Percentiles rank a stretch among this genome's conserved stretches.
These are phyloP conservation scores for Paecilomyces sp. DNA, from an alignment of 2,329 filamentous ascomycete genomes.

Conservation along the genomic window DNA sequence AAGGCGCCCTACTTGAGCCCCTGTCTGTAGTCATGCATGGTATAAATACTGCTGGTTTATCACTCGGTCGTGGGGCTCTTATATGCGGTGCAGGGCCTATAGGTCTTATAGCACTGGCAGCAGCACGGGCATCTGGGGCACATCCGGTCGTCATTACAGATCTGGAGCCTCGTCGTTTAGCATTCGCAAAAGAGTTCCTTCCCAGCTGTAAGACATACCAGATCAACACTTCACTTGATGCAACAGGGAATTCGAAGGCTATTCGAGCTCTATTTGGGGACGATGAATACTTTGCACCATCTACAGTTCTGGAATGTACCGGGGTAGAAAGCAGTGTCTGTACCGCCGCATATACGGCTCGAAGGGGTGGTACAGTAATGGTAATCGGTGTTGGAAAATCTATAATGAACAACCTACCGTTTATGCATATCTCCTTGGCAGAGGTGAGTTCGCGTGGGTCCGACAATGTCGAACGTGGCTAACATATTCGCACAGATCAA, in stretches of 20 bases:
- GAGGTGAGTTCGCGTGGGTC: slow-evolving; percentile 29
- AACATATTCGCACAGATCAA: slow-evolving; percentile 45
- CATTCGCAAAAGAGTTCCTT: slow-evolving; percentile 52
- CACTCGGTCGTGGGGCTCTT: slow-evolving; percentile 48
- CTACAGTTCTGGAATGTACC: slow-evolving; percentile 58
- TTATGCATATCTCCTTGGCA: slow-evolving; percentile 58
- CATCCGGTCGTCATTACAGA: slow-evolving; percentile 60
- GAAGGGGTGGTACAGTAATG: slow-evolving; percentile 54
- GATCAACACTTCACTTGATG: slow-evolving; percentile 39
- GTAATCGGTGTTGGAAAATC: slow-evolving; percentile 58
- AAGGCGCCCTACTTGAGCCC: slow-evolving; percentile 59
- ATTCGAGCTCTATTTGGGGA: slow-evolving; percentile 50
- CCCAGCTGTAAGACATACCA: slow-evolving; percentile 50
- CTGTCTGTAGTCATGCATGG: slow-evolving; percentile 57
- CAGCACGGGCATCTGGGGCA: slow-evolving; percentile 55
- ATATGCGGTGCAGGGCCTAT: slow-evolving; percentile 60
- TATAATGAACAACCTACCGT: slow-evolving; percentile 59
- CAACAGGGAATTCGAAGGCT: slow-evolving; percentile 44
- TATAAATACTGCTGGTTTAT: slow-evolving; percentile 47
- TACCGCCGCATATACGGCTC: slow-evolving; percentile 51
- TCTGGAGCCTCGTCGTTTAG: slow-evolving; percentile 49
- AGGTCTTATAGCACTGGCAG: slow-evolving; percentile 52
- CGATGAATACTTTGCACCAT: slow-evolving; percentile 51
- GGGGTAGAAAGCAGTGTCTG: slow-evolving; percentile 58
- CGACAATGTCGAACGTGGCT: background rate